phyloP scores from a whole-genome alignment of 2,329 filamentous ascomycete genomes.

The Diplodia sapinea region DNA sequence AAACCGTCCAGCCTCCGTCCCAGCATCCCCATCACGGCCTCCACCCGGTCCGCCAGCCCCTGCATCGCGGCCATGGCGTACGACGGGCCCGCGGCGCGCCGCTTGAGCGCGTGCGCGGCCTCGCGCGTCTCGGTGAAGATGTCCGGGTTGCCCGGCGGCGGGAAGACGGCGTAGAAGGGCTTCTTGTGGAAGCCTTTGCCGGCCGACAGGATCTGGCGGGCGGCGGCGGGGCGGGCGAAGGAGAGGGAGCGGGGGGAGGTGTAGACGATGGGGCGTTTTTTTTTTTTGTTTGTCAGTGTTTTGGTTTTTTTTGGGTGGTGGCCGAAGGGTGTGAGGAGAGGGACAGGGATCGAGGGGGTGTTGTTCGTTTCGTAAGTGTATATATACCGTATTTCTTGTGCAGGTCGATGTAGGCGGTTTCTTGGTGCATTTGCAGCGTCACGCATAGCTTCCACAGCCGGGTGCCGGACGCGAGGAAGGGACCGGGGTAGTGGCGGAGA shows the following conservation, averaged over 20 bases:
- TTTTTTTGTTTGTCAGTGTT: too few relatives aligned
- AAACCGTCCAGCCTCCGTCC: constrained; percentile 39
- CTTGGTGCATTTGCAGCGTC: constrained; percentile 62
- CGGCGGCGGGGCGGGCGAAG: constrained; percentile 71
- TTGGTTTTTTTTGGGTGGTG: too few relatives aligned
- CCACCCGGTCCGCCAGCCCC: constrained; percentile 39
- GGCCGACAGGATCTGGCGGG: constrained; percentile 72
- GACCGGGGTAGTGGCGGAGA: constrained; percentile 59
- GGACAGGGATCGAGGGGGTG: too few relatives aligned
- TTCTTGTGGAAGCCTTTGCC: constrained; percentile 46
- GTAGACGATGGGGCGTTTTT: constrained; percentile 65
- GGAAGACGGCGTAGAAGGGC: constrained; percentile 31
- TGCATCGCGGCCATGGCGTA: constrained; percentile 38
- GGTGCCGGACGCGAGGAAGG: constrained; percentile 58
- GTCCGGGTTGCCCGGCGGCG: constrained; percentile 34
- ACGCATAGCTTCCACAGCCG: constrained; percentile 75
- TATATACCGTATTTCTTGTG: constrained; percentile 71
- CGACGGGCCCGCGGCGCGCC: constrained; percentile 31
- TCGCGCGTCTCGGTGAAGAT: constrained; percentile 56
- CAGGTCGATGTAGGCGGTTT: constrained; percentile 62
- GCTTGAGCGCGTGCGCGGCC: constrained; percentile 48
- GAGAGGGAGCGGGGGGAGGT: constrained; percentile 82
- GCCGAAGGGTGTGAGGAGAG: too few relatives aligned
- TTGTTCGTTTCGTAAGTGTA: background rate
- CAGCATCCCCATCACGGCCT: constrained; percentile 40